A percentile compares a stretch with the other conserved stretches of the same genome.
Evolutionary conservation across 2,329 filamentous ascomycete genomes (phyloP).

Genomic region (Aspergillus ibericus): DNA sequence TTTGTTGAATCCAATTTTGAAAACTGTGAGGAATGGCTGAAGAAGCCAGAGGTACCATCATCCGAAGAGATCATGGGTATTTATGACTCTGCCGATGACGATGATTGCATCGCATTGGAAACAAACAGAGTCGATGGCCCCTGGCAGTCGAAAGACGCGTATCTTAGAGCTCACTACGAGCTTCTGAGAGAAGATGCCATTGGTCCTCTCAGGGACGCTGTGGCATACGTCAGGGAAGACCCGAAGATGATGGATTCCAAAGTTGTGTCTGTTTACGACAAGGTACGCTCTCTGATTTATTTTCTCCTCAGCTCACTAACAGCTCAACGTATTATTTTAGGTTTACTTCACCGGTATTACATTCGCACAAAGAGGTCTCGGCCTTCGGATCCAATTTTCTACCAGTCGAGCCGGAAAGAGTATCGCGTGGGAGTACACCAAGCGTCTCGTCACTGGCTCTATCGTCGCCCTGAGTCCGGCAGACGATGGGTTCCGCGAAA

Average conservation of each 20-base stretch:
- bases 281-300: slow-evolving; percentile 46
- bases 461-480: slow-evolving; percentile 57
- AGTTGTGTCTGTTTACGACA: slow-evolving; percentile 66
- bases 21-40: slow-evolving; percentile 32
- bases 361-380: slow-evolving; percentile 62
- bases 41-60: slow-evolving; percentile 43
- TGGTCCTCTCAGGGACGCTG: slow-evolving; percentile 66
- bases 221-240: slow-evolving; percentile 55
- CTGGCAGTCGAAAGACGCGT: slow-evolving; percentile 63
- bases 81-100: slow-evolving; percentile 18
- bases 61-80: slow-evolving; percentile 39
- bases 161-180: slow-evolving; percentile 72
- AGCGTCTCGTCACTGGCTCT: slow-evolving; percentile 56
- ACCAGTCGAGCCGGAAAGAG: slow-evolving; percentile 63
- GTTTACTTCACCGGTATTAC: slow-evolving; percentile 67
- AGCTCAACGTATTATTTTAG: slow-evolving; percentile 40
- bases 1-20: slow-evolving; percentile 21
- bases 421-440: slow-evolving; percentile 67
- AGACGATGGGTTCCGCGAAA: slow-evolving; percentile 60
- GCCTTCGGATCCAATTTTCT: slow-evolving; percentile 70
- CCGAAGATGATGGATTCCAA: slow-evolving; percentile 60
- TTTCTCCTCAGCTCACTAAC: neutral
- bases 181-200: slow-evolving; percentile 74
- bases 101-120: slow-evolving; percentile 41
- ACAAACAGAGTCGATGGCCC: slow-evolving; percentile 57